Evolutionary conservation across 371 early-diverging fungal genomes (phyloP).

Genomic region (Funneliformis caledonium): DNA sequence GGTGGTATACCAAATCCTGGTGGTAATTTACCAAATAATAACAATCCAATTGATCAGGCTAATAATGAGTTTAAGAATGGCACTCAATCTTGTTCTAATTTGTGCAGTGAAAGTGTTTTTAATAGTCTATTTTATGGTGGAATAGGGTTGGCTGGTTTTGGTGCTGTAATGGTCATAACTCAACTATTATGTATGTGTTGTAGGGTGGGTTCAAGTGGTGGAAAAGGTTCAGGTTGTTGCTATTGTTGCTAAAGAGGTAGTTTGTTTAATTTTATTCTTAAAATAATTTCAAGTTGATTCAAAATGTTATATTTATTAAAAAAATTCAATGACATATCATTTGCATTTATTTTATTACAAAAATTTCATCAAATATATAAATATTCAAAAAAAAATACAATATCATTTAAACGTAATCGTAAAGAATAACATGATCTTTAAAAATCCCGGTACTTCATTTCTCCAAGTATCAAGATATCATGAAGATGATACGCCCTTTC

Average conservation of each 20-base stretch:
- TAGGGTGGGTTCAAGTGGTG: constrained; percentile 31
- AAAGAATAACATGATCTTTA: too few relatives aligned
- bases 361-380: too few relatives aligned
- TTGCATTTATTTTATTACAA: too few relatives aligned
- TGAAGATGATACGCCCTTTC: too few relatives aligned
- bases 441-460: too few relatives aligned
- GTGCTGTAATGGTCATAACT: not conserved
- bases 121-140: constrained; percentile 26
- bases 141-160: not conserved
- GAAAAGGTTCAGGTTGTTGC: constrained; percentile 30
- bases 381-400: too few relatives aligned
- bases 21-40: not conserved
- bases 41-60: not conserved
- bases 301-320: too few relatives aligned
- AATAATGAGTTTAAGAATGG: not conserved
- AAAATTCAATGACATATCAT: too few relatives aligned
- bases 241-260: constrained; percentile 22
- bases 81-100: not conserved
- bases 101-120: not conserved
- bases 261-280: too few relatives aligned
- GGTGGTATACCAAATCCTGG: not conserved
- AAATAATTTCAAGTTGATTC: not conserved
- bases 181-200: constrained; percentile 14
- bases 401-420: too few relatives aligned
- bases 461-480: too few relatives aligned